These are phyloP conservation scores for Globisporangium orthogonon DNA, from an alignment of 352 stramenopile species.

Conservation along the genomic window DNA sequence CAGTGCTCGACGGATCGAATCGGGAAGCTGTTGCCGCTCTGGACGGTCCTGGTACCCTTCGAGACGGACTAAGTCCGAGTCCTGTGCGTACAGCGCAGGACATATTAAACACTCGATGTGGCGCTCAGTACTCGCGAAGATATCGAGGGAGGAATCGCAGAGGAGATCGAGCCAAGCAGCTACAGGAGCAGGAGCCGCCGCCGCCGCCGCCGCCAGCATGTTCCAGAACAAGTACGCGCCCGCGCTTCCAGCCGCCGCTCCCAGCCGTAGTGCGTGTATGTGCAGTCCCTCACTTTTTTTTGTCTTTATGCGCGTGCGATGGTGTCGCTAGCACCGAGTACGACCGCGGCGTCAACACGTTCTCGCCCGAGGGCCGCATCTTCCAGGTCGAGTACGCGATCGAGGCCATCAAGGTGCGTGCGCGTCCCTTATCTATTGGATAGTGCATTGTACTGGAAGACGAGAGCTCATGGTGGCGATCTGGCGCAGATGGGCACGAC, in stretches of 20 bases:
- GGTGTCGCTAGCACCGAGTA: conserved; percentile 91
- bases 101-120: too few relatives aligned
- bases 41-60: too few relatives aligned
- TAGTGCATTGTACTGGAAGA: too few relatives aligned
- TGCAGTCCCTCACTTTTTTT: neutral
- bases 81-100: too few relatives aligned
- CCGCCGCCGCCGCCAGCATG: neutral
- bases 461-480: too few relatives aligned
- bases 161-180: neutral
- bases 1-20: too few relatives aligned
- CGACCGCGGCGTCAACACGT: conserved; percentile 99
- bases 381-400: conserved; percentile 99
- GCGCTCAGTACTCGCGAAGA: too few relatives aligned
- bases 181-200: neutral
- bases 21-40: too few relatives aligned
- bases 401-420: conserved; percentile 93
- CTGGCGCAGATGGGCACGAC: conserved; percentile 92
- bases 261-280: neutral
- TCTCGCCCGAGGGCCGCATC: conserved; percentile 97
- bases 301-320: neutral
- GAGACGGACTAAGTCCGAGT: too few relatives aligned
- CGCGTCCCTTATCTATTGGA: neutral
- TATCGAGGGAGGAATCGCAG: neutral
- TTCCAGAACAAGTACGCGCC: neutral
- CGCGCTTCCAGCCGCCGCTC: too few relatives aligned